Percentiles rank a stretch among this genome's conserved stretches.
These are phyloP conservation scores for Botrytis medusae DNA, from an alignment of 2,329 filamentous ascomycete genomes.

Conservation along the genomic window DNA sequence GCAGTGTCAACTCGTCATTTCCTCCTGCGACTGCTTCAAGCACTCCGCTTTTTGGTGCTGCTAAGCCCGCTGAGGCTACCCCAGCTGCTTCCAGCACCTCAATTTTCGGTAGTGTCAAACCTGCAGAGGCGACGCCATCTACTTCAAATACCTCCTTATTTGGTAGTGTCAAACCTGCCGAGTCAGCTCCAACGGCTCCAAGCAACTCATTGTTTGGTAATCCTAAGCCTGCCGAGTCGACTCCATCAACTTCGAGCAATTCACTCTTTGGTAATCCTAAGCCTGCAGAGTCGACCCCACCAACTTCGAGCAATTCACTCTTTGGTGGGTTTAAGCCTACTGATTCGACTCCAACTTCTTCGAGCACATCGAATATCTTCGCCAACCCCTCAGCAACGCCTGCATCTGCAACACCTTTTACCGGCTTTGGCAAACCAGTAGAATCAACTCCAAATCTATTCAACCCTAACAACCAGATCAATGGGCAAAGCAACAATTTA, in stretches of 20 bases:
- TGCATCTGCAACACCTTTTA: not conserved
- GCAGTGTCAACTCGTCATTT: slow-evolving; percentile 20
- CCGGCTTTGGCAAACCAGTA: not conserved
- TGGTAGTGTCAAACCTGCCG: not conserved
- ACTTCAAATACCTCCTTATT: not conserved
- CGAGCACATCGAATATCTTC: slow-evolving; percentile 1
- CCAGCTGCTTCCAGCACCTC: not conserved
- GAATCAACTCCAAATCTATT: slow-evolving; percentile 10
- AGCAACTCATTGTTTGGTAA: not conserved
- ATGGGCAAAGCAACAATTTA: slow-evolving; percentile 10
- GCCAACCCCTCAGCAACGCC: not conserved
- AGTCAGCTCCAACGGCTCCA: not conserved
- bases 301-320: not conserved
- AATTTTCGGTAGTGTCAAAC: not conserved
- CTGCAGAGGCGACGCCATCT: not conserved
- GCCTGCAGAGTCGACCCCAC: not conserved
- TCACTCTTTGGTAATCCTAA: not conserved
- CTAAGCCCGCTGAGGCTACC: slow-evolving; percentile 4
- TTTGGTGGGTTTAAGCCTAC: not conserved
- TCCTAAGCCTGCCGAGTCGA: not conserved
- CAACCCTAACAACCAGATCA: slow-evolving; percentile 3
- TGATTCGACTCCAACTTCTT: not conserved
- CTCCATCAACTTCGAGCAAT: not conserved
- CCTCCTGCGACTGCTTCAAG: slow-evolving; percentile 13
- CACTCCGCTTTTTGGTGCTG: slow-evolving; percentile 15